A percentile compares a stretch with the other conserved stretches of the same genome.
These are phyloP conservation scores for Fusarium pininemorale DNA, from an alignment of 2,329 filamentous ascomycete genomes.

Conservation along the genomic window DNA sequence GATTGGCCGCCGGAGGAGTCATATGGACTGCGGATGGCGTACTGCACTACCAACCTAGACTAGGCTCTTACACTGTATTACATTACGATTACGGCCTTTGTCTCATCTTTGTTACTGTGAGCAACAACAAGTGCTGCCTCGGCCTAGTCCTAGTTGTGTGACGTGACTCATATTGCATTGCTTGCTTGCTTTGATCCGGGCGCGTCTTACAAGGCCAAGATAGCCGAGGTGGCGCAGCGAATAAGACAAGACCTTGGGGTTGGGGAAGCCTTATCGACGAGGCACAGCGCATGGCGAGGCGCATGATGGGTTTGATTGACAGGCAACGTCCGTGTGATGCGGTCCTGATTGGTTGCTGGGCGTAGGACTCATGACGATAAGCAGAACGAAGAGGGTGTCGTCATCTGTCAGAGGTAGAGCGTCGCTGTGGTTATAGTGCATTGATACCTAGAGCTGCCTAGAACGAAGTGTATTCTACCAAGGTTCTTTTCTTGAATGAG, in stretches of 20 bases:
- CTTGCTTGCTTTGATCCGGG: constrained; percentile 25
- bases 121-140: neutral
- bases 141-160: constrained; percentile 2
- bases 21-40: constrained; percentile 38
- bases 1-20: constrained; percentile 40
- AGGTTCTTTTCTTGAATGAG: constrained; percentile 26
- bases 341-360: constrained; percentile 4
- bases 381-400: constrained; percentile 32
- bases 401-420: constrained; percentile 10
- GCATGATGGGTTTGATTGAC: constrained; percentile 24
- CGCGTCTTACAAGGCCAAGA: constrained; percentile 9
- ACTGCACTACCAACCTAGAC: constrained; percentile 18
- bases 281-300: constrained; percentile 23
- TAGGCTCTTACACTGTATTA: neutral
- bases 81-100: constrained; percentile 5
- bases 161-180: constrained; percentile 29
- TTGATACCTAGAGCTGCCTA: constrained; percentile 22
- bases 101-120: neutral
- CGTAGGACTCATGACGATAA: constrained; percentile 31
- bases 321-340: constrained; percentile 30
- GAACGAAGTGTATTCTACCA: constrained; percentile 21
- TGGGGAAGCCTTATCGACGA: constrained; percentile 27
- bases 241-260: neutral
- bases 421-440: neutral
- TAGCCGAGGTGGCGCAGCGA: constrained; percentile 29